Evolutionary conservation across 169 alveolate genomes (phyloP).

Genomic region (Plasmodium coatneyi): DNA sequence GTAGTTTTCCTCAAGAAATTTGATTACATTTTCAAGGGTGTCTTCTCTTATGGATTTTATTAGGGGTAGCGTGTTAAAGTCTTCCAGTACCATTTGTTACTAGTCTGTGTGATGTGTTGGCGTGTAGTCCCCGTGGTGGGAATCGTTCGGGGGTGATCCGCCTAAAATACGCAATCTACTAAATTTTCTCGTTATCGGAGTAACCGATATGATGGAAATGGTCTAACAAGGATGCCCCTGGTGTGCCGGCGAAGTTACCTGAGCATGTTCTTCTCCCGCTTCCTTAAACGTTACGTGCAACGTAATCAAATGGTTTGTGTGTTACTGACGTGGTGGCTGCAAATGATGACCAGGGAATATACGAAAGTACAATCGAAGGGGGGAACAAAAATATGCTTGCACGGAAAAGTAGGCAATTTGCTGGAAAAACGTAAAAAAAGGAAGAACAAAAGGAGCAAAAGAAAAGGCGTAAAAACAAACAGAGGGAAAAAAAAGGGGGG

Average conservation of each 20-base stretch:
- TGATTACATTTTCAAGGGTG: constrained; percentile 24
- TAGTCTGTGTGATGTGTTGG: neutral
- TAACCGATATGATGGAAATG: neutral
- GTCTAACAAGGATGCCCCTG: neutral
- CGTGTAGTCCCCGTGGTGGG: neutral
- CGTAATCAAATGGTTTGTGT: neutral
- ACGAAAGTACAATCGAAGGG: neutral
- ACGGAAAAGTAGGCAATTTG: neutral
- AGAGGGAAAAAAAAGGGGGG: neutral
- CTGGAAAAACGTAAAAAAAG: neutral
- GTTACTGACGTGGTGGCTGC: neutral
- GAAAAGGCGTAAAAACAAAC: neutral
- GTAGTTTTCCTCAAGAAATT: constrained; percentile 53
- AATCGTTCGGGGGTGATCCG: neutral
- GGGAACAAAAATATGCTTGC: neutral
- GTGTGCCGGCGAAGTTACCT: neutral
- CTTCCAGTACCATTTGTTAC: constrained; percentile 58
- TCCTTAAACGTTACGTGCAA: neutral
- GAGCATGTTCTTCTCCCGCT: neutral
- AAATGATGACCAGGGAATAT: neutral
- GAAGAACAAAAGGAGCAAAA: neutral
- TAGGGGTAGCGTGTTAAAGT: constrained; percentile 71
- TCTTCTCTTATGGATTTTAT: constrained; percentile 69
- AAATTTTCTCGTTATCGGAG: neutral
- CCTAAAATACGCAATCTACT: neutral